Evolutionary conservation across 495 filamentous ascomycete species (phyloP).

Genomic region (Penicillium tannophilum): DNA sequence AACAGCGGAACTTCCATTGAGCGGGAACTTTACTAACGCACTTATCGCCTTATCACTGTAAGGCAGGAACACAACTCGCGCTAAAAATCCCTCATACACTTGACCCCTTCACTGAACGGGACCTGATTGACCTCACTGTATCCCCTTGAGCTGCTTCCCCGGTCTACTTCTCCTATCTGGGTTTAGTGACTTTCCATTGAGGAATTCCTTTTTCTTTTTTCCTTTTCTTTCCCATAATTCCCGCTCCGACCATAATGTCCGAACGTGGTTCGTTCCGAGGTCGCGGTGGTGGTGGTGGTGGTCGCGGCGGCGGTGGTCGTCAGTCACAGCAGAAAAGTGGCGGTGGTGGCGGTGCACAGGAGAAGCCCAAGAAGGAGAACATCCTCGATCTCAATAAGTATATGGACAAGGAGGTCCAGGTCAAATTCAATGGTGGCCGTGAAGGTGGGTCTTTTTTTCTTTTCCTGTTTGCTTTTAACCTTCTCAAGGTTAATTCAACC

Average conservation of each 20-base stretch:
- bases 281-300: slow-evolving; percentile 40
- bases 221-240: slow-evolving; percentile 3
- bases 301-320: slow-evolving; percentile 45
- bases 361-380: slow-evolving; percentile 95
- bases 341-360: slow-evolving; percentile 53
- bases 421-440: slow-evolving; percentile 94
- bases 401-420: slow-evolving; percentile 90
- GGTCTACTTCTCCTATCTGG: slow-evolving; percentile 15
- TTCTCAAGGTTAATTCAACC: background rate
- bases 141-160: slow-evolving; percentile 4
- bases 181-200: slow-evolving; percentile 15
- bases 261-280: slow-evolving; percentile 69
- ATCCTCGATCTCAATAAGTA: slow-evolving; percentile 94
- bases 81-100: slow-evolving; percentile 37
- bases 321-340: slow-evolving; percentile 46
- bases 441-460: slow-evolving; percentile 65
- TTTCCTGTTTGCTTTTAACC: background rate
- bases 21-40: slow-evolving; percentile 1
- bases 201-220: slow-evolving; percentile 9
- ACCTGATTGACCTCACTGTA: background rate
- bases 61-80: slow-evolving; percentile 3
- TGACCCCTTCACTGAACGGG: background rate
- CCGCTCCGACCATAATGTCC: slow-evolving; percentile 53
- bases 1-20: slow-evolving; percentile 14
- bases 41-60: background rate